Percentiles rank a stretch among this genome's conserved stretches.
Evolutionary conservation across 1,284 basidiomycete species (phyloP).

Genomic region (Cutaneotrichosporon curvatum): DNA sequence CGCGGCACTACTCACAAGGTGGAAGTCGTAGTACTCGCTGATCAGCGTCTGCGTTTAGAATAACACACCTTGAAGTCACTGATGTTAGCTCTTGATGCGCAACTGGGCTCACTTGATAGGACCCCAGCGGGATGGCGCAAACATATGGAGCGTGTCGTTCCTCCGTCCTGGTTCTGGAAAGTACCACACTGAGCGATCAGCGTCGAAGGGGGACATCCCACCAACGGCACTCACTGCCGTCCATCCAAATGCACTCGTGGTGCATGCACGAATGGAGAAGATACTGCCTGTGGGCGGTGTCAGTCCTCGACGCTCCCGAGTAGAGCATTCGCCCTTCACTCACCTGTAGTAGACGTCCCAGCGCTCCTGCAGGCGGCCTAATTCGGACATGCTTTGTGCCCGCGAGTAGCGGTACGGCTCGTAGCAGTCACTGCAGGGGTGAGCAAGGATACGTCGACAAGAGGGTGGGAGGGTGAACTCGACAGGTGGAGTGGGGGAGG

Average conservation of each 20-base stretch:
- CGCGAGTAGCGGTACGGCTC: constrained; percentile 3
- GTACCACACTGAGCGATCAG: constrained; percentile 24
- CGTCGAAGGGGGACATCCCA: too few relatives aligned
- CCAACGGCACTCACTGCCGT: constrained; percentile 24
- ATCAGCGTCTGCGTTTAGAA: neutral
- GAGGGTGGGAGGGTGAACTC: too few relatives aligned
- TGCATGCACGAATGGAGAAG: constrained; percentile 23
- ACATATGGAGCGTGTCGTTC: constrained; percentile 24
- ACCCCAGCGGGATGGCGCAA: constrained; percentile 19
- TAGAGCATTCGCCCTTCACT: neutral
- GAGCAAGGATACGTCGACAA: too few relatives aligned
- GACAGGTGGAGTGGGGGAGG: too few relatives aligned
- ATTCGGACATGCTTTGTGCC: constrained; percentile 13
- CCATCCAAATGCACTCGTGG: constrained; percentile 24
- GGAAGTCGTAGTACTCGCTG: constrained; percentile 24
- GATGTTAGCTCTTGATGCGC: neutral
- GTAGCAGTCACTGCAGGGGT: constrained; percentile 1
- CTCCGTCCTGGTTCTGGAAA: constrained; percentile 28
- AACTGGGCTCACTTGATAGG: constrained; percentile 19
- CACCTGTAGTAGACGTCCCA: constrained; percentile 19
- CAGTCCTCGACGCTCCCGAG: neutral
- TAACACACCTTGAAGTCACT: constrained; percentile 14
- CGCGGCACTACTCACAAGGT: constrained; percentile 13
- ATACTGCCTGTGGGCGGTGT: constrained; percentile 13
- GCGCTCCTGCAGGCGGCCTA: constrained; percentile 11